Percentiles rank a stretch among this genome's conserved stretches.
phyloP scores from a whole-genome alignment of 2,329 filamentous ascomycete genomes.

The Aspergillus versicolor region DNA sequence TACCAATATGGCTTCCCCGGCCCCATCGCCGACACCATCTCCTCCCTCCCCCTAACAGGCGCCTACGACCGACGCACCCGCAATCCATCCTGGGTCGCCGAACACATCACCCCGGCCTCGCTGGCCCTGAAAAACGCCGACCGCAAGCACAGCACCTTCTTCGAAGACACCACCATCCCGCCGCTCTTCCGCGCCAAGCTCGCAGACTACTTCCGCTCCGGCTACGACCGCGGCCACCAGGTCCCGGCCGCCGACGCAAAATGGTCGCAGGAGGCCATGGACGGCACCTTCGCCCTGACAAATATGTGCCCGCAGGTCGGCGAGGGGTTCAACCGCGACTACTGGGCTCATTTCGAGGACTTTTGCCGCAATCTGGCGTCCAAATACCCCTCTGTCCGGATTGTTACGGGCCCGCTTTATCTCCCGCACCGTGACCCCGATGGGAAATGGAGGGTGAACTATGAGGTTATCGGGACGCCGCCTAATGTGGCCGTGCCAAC shows the following conservation, averaged over 20 bases:
- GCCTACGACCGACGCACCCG: conserved; percentile 86
- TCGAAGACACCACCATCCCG: conserved; percentile 78
- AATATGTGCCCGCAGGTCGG: conserved; percentile 99
- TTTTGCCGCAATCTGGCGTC: conserved; percentile 84
- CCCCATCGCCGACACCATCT: conserved; percentile 78
- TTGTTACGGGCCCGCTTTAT: conserved; percentile 93
- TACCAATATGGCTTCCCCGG: conserved; percentile 91
- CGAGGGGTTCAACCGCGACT: conserved; percentile 97
- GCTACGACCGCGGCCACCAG: conserved; percentile 95
- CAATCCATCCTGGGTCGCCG: conserved; percentile 92
- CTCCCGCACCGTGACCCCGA: conserved; percentile 83
- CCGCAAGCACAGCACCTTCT: conserved; percentile 77
- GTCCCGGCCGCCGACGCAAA: conserved; percentile 95
- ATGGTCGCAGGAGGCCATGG: conserved; percentile 92
- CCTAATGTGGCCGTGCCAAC: conserved; percentile 95
- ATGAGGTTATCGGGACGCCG: conserved; percentile 92
- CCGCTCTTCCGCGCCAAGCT: conserved; percentile 84
- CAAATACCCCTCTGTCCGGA: conserved; percentile 79
- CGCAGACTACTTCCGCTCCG: conserved; percentile 90
- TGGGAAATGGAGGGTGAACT: conserved; percentile 91
- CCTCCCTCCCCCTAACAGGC: conserved; percentile 74
- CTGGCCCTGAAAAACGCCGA: conserved; percentile 74
- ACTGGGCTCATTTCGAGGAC: conserved; percentile 98
- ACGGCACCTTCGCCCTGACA: conserved; percentile 86
- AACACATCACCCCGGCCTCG: conserved; percentile 92